Percentiles rank a stretch among this genome's conserved stretches.
Conservation (phyloP, 495 filamentous ascomycete species). For the Talaromyces liani region DNA sequence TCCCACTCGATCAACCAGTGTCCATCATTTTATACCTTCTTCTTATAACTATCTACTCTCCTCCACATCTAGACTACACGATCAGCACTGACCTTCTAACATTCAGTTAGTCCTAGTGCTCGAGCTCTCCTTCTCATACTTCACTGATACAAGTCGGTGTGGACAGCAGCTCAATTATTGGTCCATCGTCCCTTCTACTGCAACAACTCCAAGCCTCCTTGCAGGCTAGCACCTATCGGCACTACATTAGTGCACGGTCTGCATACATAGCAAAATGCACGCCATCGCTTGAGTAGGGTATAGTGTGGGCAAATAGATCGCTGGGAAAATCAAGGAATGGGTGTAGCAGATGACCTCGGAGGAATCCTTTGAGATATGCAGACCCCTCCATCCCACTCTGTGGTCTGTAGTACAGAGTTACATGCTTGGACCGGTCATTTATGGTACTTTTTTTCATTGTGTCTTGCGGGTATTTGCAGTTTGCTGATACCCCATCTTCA, state of each 20-base stretch:
- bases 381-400: background rate
- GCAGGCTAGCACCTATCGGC: background rate
- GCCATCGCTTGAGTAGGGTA: background rate
- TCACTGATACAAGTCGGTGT: background rate
- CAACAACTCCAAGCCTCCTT: background rate
- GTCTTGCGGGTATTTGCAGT: too few relatives aligned
- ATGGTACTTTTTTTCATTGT: background rate
- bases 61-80: background rate
- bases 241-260: background rate
- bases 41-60: background rate
- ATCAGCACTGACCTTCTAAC: background rate
- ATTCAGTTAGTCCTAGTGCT: background rate
- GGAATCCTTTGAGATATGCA: background rate
- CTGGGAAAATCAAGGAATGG: background rate
- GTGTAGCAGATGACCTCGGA: background rate
- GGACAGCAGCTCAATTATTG: background rate
- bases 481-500: too few relatives aligned
- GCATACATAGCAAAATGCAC: background rate
- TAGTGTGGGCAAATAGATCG: background rate
- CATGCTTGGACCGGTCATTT: background rate
- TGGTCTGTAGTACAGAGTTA: background rate
- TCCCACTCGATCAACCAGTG: background rate
- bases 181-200: background rate
- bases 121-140: background rate
- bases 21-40: background rate